Evolutionary conservation across 352 stramenopile genomes (phyloP), one percentile per base, ranked within the genome.

Genomic region (Pythium aristosporum): DNA sequence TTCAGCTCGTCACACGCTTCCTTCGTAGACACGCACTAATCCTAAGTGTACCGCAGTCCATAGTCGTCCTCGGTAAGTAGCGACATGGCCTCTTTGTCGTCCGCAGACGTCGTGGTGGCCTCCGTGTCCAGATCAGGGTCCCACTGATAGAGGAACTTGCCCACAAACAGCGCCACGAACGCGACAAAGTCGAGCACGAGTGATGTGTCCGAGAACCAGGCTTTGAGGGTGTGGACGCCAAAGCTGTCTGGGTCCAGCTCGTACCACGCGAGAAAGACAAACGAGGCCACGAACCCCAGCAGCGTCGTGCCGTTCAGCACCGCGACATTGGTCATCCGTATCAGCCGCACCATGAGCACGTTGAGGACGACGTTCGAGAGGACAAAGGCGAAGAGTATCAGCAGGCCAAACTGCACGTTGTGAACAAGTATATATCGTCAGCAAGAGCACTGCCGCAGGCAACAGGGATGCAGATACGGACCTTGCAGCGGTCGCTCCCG

Each of bases 41-140:
- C 11, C 58, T 82, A 92, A 65, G 76, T 90, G 71, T 92, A 92
- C 9, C 80, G 82, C 46, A 91, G 48, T 34, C 84, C 84, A 52
- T 87, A 92, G 60, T 92, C 82, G 52, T 85, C 78, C 62, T 88
- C 74, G 16, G 76, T 77, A 25, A 94, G 77, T 21, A 95, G 67
- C 15, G 85, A 87, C 66, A 83, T 80, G 9, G 82, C 80, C 58
- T 95, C 87, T 65, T 95, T 95, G 57, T 96, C 87, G 44, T 92
- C 87, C 11, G 85, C 87, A 13, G 85, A 94, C 49, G 78, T 79
- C 28, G 87, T 96, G 25, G 83, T 94, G 25, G 85, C 85, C 68
- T 94, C 80, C 34, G 88, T 82, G 18, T 88, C 81, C 48, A 81
- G 83, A 66, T 91, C 81, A 4, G 79, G 65, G 44, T 96, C 82